A percentile compares a stretch with the other conserved stretches of the same genome.
Evolutionary conservation across 148 eudicot species (phyloP).

Genomic region (Selenicereus undatus): DNA sequence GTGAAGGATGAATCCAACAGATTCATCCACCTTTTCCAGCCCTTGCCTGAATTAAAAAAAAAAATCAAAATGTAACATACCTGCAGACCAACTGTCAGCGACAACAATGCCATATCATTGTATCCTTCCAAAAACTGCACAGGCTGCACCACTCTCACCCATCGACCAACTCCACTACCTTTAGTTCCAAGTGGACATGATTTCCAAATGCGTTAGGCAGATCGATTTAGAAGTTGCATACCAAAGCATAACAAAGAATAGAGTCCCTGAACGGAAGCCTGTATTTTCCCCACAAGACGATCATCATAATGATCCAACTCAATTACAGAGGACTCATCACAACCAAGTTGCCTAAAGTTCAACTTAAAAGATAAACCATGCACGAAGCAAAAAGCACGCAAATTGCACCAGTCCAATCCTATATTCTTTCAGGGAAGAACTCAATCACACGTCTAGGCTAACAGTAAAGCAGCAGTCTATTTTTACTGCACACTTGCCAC

Average conservation of each 20-base stretch:
- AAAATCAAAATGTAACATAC: constrained; percentile 33
- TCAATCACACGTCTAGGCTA: neutral
- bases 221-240: neutral
- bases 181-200: constrained; percentile 24
- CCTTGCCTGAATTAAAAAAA: neutral
- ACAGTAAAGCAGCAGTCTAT: neutral
- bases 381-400: no score
- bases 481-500: neutral
- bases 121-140: constrained; percentile 66
- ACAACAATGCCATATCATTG: constrained; percentile 67
- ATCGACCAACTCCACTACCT: constrained; percentile 79
- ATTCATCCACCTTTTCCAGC: neutral
- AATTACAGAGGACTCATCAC: neutral
- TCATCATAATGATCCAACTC: neutral
- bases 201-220: constrained; percentile 1
- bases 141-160: constrained; percentile 74
- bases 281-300: neutral
- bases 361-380: no score
- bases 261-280: neutral
- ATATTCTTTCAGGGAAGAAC: no score
- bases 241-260: constrained; percentile 7
- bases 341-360: no score
- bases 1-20: neutral
- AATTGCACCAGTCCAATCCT: no score
- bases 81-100: constrained; percentile 91